Percentiles rank a stretch among this genome's conserved stretches.
Evolutionary conservation across 176 grass and related monocot species (phyloP).

Genomic region (Triticum urartu): DNA sequence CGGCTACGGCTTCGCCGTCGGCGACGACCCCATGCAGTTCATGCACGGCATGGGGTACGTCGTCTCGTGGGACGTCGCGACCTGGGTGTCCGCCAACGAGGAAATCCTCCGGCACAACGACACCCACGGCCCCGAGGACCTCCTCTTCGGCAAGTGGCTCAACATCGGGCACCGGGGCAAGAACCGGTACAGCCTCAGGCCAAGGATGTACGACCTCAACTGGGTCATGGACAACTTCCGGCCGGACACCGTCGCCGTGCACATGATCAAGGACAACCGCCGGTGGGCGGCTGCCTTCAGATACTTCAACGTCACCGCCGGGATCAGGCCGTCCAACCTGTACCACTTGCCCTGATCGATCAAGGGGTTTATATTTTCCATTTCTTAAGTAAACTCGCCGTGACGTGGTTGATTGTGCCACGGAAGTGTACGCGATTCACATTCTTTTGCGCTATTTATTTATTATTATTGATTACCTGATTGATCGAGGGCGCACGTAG

Average conservation of each 20-base stretch:
- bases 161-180: slow-evolving; percentile 42
- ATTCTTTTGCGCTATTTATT: neutral
- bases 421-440: neutral
- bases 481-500: neutral
- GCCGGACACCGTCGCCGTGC: slow-evolving; percentile 72
- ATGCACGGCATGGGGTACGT: slow-evolving; percentile 94
- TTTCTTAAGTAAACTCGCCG: neutral
- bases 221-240: slow-evolving; percentile 48
- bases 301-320: slow-evolving; percentile 70
- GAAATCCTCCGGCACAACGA: slow-evolving; percentile 47
- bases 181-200: slow-evolving; percentile 58
- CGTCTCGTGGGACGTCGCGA: slow-evolving; percentile 64
- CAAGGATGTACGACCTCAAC: slow-evolving; percentile 68
- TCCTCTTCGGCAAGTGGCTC: slow-evolving; percentile 68
- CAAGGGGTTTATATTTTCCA: neutral
- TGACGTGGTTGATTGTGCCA: neutral
- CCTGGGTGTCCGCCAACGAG: slow-evolving; percentile 49
- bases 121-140: slow-evolving; percentile 63
- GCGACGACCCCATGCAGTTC: slow-evolving; percentile 57
- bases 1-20: slow-evolving; percentile 52
- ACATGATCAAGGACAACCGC: slow-evolving; percentile 66
- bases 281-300: slow-evolving; percentile 57
- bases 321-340: slow-evolving; percentile 21
- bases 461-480: neutral
- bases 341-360: slow-evolving; percentile 39